These are phyloP conservation scores for Sporothrix humicola DNA, from an alignment of 2,329 filamentous ascomycete genomes.

Conservation along the genomic window DNA sequence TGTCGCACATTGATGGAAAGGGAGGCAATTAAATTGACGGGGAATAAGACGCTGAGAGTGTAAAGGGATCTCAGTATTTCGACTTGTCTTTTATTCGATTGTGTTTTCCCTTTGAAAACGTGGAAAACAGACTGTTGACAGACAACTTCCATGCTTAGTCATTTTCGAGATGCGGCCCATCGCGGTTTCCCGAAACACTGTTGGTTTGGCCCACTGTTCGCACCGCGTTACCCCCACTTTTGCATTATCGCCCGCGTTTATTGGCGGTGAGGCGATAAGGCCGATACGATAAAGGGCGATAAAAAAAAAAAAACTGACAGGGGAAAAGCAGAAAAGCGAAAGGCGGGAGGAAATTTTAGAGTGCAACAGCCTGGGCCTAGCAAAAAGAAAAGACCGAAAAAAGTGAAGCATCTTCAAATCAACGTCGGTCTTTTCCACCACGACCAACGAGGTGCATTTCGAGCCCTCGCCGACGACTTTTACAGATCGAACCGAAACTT, in stretches of 20 bases:
- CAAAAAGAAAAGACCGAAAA: constrained; percentile 3
- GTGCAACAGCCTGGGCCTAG: not conserved
- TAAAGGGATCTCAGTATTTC: too few relatives aligned
- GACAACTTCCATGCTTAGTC: constrained; percentile 1
- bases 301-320: constrained; percentile 24
- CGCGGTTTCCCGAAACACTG: constrained; percentile 28
- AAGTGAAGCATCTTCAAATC: not conserved
- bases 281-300: not conserved
- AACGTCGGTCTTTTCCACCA: not conserved
- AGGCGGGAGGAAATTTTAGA: constrained; percentile 28
- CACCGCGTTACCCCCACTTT: constrained; percentile 26
- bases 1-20: not conserved
- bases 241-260: constrained; percentile 30
- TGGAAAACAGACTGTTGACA: not conserved
- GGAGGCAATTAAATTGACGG: not conserved
- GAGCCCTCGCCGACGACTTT: not conserved
- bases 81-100: too few relatives aligned
- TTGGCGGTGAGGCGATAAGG: constrained; percentile 29
- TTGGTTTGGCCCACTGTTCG: constrained; percentile 20
- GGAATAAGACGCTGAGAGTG: too few relatives aligned
- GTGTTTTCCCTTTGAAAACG: too few relatives aligned
- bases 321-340: constrained; percentile 29
- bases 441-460: constrained; percentile 21
- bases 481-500: not conserved
- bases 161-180: constrained; percentile 1